phyloP scores from a whole-genome alignment of 495 filamentous ascomycete genomes.

The Penicillium manginii region DNA sequence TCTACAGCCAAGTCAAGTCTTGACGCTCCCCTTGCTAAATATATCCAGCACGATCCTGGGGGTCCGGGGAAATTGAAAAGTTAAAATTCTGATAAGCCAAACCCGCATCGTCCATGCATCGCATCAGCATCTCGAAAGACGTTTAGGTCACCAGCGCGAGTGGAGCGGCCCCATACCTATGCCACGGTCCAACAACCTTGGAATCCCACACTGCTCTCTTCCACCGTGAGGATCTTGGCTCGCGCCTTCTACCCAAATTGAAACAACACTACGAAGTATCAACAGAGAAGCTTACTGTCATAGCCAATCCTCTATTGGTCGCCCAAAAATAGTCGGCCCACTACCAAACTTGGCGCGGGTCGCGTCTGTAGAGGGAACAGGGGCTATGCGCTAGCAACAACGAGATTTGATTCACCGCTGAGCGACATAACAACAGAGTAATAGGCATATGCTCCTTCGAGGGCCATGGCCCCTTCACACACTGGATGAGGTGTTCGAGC shows the following conservation, averaged over 20 bases:
- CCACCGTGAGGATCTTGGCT: neutral
- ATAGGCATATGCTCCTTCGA: neutral
- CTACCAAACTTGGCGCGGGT: neutral
- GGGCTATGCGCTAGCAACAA: neutral
- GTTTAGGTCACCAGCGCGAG: neutral
- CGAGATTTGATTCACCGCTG: conserved; percentile 1
- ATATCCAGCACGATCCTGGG: neutral
- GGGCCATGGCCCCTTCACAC: neutral
- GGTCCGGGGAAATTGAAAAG: neutral
- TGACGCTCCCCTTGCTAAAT: neutral
- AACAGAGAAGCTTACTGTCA: neutral
- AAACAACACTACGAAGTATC: neutral
- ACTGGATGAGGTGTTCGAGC: neutral
- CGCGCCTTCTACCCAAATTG: neutral
- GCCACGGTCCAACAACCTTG: neutral
- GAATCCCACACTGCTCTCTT: neutral
- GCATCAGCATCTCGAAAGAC: neutral
- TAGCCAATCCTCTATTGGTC: neutral
- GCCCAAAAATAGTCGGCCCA: conserved; percentile 2
- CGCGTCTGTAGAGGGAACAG: neutral
- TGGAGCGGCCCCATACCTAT: neutral
- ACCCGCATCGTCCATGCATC: neutral
- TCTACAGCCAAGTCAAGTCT: neutral
- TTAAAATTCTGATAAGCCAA: neutral
- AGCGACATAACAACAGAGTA: no score